These are phyloP conservation scores for Uromyces viciae-fabae DNA, from an alignment of 1,284 basidiomycete species.

Conservation along the genomic window DNA sequence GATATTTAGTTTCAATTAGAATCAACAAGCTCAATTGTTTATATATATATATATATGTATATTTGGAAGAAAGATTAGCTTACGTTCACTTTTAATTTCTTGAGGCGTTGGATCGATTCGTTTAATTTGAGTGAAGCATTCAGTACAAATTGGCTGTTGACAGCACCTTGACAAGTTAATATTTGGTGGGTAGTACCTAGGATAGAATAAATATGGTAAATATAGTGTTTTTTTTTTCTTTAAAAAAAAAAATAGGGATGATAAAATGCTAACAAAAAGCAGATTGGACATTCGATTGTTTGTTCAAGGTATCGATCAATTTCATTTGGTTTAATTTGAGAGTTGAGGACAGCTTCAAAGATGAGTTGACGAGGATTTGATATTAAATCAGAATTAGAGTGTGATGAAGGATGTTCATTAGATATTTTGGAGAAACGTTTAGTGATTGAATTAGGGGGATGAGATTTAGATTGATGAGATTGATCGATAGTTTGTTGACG, in stretches of 20 bases:
- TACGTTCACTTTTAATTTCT: slow-evolving; percentile 42
- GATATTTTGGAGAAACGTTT: slow-evolving; percentile 46
- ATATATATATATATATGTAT: background rate
- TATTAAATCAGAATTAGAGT: slow-evolving; percentile 4
- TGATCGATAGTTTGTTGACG: slow-evolving; percentile 48
- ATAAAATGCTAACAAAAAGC: slow-evolving; percentile 77
- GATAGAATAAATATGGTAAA: slow-evolving; percentile 45
- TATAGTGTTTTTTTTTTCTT: too few species aligned
- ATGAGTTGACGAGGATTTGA: slow-evolving; percentile 48
- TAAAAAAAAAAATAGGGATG: slow-evolving; percentile 44
- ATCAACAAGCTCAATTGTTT: background rate
- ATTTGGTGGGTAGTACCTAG: slow-evolving; percentile 84
- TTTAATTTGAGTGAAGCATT: slow-evolving; percentile 99
- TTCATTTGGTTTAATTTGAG: slow-evolving; percentile 36
- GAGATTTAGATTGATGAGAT: background rate
- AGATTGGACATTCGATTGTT: slow-evolving; percentile 97
- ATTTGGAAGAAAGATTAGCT: slow-evolving; percentile 62
- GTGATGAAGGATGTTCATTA: background rate
- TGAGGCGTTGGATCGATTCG: slow-evolving; percentile 75
- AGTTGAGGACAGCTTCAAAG: slow-evolving; percentile 33
- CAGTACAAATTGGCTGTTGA: slow-evolving; percentile 95
- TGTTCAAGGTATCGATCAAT: slow-evolving; percentile 66
- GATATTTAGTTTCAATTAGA: too few species aligned
- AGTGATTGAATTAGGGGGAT: background rate
- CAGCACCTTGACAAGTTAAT: slow-evolving; percentile 97